These are phyloP conservation scores for Sutorius australiensis DNA, from an alignment of 768 basidiomycete species.

Conservation along the genomic window DNA sequence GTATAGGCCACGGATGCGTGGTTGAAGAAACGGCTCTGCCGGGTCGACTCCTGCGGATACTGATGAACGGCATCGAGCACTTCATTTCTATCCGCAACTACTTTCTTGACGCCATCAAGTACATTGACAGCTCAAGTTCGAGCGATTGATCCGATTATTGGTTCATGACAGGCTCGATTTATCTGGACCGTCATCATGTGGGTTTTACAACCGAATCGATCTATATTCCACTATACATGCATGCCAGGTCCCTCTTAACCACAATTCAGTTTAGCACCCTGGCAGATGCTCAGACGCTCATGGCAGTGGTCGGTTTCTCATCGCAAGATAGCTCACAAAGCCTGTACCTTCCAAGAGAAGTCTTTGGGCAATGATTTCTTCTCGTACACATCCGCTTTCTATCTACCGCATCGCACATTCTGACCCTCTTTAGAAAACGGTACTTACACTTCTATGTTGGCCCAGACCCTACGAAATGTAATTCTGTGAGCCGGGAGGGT, in stretches of 20 bases:
- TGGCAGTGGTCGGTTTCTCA: slow-evolving; percentile 14
- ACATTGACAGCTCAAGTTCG: no score
- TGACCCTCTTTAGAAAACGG: slow-evolving; percentile 46
- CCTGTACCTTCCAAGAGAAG: slow-evolving; percentile 33
- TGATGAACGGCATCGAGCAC: no score
- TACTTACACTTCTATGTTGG: slow-evolving; percentile 49
- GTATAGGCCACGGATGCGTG: no score
- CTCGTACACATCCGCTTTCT: slow-evolving; percentile 36
- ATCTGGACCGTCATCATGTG: no score
- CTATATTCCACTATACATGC: no score
- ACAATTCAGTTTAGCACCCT: slow-evolving; percentile 29
- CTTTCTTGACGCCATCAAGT: no score
- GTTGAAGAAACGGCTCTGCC: no score
- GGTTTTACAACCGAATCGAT: no score
- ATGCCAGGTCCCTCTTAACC: slow-evolving; percentile 17
- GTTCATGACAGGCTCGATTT: no score
- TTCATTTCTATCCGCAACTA: no score
- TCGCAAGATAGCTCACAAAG: neutral
- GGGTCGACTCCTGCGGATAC: no score
- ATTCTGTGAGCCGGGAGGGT: slow-evolving; percentile 42
- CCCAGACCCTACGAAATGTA: slow-evolving; percentile 67
- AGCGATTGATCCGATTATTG: no score
- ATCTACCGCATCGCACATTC: neutral
- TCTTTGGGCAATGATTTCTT: slow-evolving; percentile 51
- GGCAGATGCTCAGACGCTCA: slow-evolving; percentile 28